Percentiles rank a stretch among this genome's conserved stretches.
Evolutionary conservation across 192 early-diverging fungal genomes (phyloP).

Genomic region (Anaeromyces robustus): DNA sequence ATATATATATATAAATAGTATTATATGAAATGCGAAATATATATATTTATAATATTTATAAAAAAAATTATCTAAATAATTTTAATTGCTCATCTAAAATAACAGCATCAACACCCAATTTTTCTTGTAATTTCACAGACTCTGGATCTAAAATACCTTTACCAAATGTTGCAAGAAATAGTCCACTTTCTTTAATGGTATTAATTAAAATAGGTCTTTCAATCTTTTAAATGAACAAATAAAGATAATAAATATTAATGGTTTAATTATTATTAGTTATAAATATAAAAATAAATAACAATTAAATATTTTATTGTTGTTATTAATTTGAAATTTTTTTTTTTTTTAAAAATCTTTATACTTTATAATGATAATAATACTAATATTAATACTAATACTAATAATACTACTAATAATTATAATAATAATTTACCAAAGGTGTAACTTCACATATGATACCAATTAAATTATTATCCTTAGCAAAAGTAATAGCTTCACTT

Average conservation of each 20-base stretch:
- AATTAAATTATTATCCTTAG: constrained; percentile 76
- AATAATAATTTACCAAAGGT: constrained; percentile 42
- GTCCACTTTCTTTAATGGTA: constrained; percentile 80
- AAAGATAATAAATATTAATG: not conserved
- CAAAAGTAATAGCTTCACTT: constrained; percentile 90
- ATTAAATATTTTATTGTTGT: no score
- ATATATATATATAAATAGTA: no score
- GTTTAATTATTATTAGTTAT: no score
- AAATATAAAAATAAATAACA: not conserved
- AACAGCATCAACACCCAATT: constrained; percentile 79
- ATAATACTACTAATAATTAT: no score
- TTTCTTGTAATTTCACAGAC: constrained; percentile 56
- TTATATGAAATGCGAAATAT: no score
- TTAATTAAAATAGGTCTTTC: constrained; percentile 80
- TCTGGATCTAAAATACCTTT: constrained; percentile 44
- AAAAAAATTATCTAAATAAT: no score
- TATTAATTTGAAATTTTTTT: no score
- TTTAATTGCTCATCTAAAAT: constrained; percentile 31
- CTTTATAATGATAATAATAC: constrained; percentile 2
- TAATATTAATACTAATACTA: no score
- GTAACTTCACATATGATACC: constrained; percentile 83
- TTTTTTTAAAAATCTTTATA: not conserved
- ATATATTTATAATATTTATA: no score
- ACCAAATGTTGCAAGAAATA: constrained; percentile 85
- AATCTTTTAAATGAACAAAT: constrained; percentile 30